Base-by-base conservation (phyloP, 148 eudicot genomes). In the Oxyria digyna region DNA sequence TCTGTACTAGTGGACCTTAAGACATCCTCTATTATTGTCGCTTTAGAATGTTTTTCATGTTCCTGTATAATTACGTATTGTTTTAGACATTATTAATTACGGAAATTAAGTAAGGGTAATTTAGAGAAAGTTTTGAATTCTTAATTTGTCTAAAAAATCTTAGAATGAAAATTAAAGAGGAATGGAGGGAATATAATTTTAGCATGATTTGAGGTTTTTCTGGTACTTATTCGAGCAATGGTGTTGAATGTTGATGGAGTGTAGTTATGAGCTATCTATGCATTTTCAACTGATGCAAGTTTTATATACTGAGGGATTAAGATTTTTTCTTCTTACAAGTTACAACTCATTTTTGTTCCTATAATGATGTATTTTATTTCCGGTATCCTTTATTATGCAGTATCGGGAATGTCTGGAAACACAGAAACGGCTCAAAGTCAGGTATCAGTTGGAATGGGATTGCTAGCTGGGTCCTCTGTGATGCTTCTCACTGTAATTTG, bases 381-480 rank as follows among this genome's bases (percentile, higher is more conserved):
- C 24, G 4, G 24, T 10, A 14, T 54, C 27, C 31, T 23, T 54
- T 23, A 54, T 59, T 59, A 37, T 79, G 43, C 80, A 92, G 98
- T 87, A 42, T 92, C 98, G 50, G 98, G 98, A 50, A 78, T 92
- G 54, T 92, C 98, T 77, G 98, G 98, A 74, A 83, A 74, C 76
- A 41, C 71, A 45, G 82, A 71, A 67, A 75, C 79, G 73, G 98
- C 98, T 74, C 98, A 92, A 80, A 75, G 77, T 50, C 91, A 92
- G 78, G 94, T 92, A 50, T 92, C 98, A 8, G 94, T 92, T 27
- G 98, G 98, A 59, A 92, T 92, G 94, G 98, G 98, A 4, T 78
- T 92, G 72, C 82, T 92, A 41, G 96, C 98, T 67, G 98, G 98
- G 24, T 89, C 98, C 24, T 89, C 96, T 0, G 96, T 92, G 71